These are phyloP conservation scores for Malassezia slooffiae DNA, from an alignment of 1,284 basidiomycete genomes.

Conservation along the genomic window DNA sequence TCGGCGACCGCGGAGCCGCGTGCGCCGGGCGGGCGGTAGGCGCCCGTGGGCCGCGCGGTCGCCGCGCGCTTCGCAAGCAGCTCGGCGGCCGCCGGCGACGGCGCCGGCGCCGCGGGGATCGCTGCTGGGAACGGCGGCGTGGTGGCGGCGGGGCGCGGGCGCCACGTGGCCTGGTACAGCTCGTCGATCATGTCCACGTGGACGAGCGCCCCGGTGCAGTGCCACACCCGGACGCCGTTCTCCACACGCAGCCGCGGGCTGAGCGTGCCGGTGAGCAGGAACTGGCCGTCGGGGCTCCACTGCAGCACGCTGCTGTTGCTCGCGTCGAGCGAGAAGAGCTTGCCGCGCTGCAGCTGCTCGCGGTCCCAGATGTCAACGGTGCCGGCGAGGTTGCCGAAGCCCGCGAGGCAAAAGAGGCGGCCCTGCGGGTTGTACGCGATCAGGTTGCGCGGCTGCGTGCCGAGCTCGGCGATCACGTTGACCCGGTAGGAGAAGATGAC, in stretches of 20 bases:
- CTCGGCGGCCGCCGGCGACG: slow-evolving; percentile 53
- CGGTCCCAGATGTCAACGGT: slow-evolving; percentile 87
- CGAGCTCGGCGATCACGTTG: slow-evolving; percentile 79
- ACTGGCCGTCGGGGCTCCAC: slow-evolving; percentile 88
- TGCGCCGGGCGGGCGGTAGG: slow-evolving; percentile 53
- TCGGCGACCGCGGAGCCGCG: slow-evolving; percentile 48
- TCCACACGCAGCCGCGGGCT: slow-evolving; percentile 89
- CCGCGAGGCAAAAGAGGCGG: slow-evolving; percentile 73
- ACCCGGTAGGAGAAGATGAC: slow-evolving; percentile 84
- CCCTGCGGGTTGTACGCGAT: slow-evolving; percentile 91
- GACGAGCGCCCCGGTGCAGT: slow-evolving; percentile 73
- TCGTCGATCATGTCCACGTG: slow-evolving; percentile 69
- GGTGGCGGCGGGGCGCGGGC: slow-evolving; percentile 60
- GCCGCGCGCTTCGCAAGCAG: slow-evolving; percentile 39
- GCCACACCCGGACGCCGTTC: slow-evolving; percentile 92
- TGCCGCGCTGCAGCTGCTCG: slow-evolving; percentile 58
- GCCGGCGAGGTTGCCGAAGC: slow-evolving; percentile 91
- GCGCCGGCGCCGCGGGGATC: slow-evolving; percentile 65
- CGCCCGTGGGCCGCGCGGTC: slow-evolving; percentile 44
- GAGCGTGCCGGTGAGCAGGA: slow-evolving; percentile 82
- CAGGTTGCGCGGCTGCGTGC: slow-evolving; percentile 76
- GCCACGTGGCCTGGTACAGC: slow-evolving; percentile 77
- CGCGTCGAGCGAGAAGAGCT: slow-evolving; percentile 76
- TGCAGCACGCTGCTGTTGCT: slow-evolving; percentile 86
- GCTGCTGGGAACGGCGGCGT: slow-evolving; percentile 61